Percentiles rank a stretch among this genome's conserved stretches.
Evolutionary conservation across 2,329 filamentous ascomycete genomes (phyloP).

Genomic region (Plenodomus biglobosus): DNA sequence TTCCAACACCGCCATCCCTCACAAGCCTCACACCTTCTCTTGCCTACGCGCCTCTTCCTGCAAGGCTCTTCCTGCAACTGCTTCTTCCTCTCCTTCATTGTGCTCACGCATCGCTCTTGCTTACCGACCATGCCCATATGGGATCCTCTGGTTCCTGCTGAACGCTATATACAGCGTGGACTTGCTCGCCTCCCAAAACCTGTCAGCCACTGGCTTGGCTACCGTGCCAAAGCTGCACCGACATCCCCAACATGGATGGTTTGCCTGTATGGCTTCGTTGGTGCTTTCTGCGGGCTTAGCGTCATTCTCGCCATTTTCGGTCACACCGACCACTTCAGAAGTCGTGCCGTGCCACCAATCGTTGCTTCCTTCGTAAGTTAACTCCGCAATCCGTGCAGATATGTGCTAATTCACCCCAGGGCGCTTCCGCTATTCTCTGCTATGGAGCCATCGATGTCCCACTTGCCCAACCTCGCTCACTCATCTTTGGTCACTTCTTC

Average conservation of each 20-base stretch:
- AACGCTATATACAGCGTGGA: slow-evolving; percentile 31
- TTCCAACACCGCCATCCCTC: neutral
- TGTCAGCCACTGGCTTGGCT: slow-evolving; percentile 66
- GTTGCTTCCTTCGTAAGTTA: slow-evolving; percentile 45
- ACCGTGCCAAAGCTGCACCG: slow-evolving; percentile 36
- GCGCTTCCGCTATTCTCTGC: slow-evolving; percentile 50
- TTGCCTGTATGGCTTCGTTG: slow-evolving; percentile 48
- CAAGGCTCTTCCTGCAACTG: no score
- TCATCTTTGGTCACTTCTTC: slow-evolving; percentile 50
- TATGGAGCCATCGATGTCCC: slow-evolving; percentile 51
- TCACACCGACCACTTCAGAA: slow-evolving; percentile 44
- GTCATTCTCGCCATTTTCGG: slow-evolving; percentile 46
- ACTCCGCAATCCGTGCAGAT: no score
- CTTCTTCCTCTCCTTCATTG: neutral
- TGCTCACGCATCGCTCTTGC: neutral
- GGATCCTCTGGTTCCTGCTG: slow-evolving; percentile 32
- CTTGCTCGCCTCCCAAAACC: slow-evolving; percentile 59
- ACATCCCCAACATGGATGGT: slow-evolving; percentile 36
- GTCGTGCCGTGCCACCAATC: slow-evolving; percentile 46
- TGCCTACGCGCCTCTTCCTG: no score
- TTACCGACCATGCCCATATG: slow-evolving; percentile 18
- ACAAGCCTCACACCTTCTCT: no score
- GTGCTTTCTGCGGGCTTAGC: slow-evolving; percentile 47
- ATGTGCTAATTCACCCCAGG: slow-evolving; percentile 31
- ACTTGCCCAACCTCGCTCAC: slow-evolving; percentile 49